phyloP scores from a whole-genome alignment of 768 basidiomycete genomes.

The Kwoniella dejecticola region DNA sequence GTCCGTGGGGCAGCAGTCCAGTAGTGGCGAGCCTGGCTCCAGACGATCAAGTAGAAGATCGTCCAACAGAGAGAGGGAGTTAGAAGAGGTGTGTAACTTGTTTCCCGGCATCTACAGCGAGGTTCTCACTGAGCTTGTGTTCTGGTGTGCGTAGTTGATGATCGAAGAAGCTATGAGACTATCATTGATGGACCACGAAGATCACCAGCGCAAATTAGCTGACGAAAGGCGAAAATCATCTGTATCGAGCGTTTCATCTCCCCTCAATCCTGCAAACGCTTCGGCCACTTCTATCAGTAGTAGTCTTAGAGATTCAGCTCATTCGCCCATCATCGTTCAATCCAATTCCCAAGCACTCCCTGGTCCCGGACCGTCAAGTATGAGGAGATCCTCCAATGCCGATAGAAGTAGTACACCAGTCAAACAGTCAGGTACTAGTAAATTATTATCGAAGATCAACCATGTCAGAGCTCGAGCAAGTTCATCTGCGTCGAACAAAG shows the following conservation, averaged over 20 bases:
- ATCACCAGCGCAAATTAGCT: constrained; percentile 68
- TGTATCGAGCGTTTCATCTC: constrained; percentile 9
- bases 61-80: constrained; percentile 78
- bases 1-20: constrained; percentile 59
- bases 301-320: too few relatives aligned
- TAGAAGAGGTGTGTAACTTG: constrained; percentile 75
- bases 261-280: constrained; percentile 10
- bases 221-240: constrained; percentile 41
- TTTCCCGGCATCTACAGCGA: background rate
- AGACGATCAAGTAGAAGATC: constrained; percentile 60
- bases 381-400: constrained; percentile 10
- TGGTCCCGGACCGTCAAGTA: constrained; percentile 7
- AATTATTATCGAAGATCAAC: constrained; percentile 33
- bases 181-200: constrained; percentile 91
- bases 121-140: too few relatives aligned
- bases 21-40: constrained; percentile 56
- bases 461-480: constrained; percentile 22
- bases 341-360: background rate
- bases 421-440: constrained; percentile 22
- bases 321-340: background rate
- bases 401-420: constrained; percentile 3
- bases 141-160: constrained; percentile 72
- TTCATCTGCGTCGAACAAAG: constrained; percentile 13
- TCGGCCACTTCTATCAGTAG: background rate
- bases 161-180: constrained; percentile 98